Conservation (phyloP, 192 early-diverging fungal genomes). For the Podila verticillata region DNA sequence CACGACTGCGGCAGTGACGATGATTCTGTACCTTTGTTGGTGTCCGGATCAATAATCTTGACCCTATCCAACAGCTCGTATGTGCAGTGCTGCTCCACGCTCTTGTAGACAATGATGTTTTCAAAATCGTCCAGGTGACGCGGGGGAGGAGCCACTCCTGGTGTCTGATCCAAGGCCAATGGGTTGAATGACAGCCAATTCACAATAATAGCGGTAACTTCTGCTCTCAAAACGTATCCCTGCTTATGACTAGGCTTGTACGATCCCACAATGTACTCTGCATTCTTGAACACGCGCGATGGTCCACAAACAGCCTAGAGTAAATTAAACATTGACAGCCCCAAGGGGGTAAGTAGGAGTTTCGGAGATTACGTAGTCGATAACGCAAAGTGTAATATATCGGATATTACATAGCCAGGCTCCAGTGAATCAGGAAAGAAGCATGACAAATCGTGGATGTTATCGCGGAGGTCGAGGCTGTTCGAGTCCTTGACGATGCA, state of each 20-base stretch:
- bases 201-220: constrained; percentile 33
- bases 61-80: constrained; percentile 43
- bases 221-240: constrained; percentile 31
- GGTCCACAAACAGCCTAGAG: constrained; percentile 31
- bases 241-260: constrained; percentile 20
- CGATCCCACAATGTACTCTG: constrained; percentile 16
- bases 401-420: constrained; percentile 28
- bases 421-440: constrained; percentile 48
- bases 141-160: constrained; percentile 40
- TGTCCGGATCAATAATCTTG: constrained; percentile 22
- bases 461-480: constrained; percentile 37
- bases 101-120: constrained; percentile 48
- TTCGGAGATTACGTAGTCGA: background rate
- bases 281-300: constrained; percentile 38
- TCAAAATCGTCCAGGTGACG: constrained; percentile 44
- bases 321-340: background rate
- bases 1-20: too few relatives aligned
- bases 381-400: too few relatives aligned
- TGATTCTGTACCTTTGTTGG: background rate
- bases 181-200: constrained; percentile 49
- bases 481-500: constrained; percentile 47
- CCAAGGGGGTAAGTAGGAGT: background rate
- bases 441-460: constrained; percentile 43
- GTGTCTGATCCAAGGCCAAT: constrained; percentile 42
- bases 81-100: constrained; percentile 42